A percentile compares a stretch with the other conserved stretches of the same genome.
phyloP scores from a whole-genome alignment of 2,329 filamentous ascomycete genomes.

The Stromatinia cepivora region DNA sequence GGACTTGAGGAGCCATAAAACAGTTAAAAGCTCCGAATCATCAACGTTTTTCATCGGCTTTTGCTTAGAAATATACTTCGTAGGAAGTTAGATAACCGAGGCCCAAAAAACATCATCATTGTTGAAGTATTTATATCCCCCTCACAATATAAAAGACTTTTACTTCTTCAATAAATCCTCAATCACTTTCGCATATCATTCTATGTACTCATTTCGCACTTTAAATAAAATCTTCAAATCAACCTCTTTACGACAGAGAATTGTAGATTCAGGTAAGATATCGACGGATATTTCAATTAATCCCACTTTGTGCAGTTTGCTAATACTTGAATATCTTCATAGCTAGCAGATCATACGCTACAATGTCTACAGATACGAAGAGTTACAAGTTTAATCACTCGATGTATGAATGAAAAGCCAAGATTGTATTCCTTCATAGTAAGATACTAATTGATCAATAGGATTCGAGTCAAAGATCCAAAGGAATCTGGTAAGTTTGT shows the following conservation, averaged over 20 bases:
- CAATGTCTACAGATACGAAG: conserved; percentile 64
- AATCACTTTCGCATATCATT: background rate
- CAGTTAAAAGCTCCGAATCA: background rate
- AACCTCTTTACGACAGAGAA: conserved; percentile 27
- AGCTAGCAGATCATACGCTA: conserved; percentile 39
- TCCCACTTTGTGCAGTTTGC: conserved; percentile 4
- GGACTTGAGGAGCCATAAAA: no score
- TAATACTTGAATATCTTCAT: conserved; percentile 29
- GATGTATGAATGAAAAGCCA: conserved; percentile 58
- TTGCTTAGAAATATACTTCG: background rate
- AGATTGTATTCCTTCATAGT: conserved; percentile 2
- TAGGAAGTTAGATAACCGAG: no score
- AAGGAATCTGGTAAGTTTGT: conserved; percentile 63
- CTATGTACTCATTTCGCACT: conserved; percentile 33
- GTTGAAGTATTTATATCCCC: background rate
- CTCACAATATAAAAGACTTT: background rate
- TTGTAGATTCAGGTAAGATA: conserved; percentile 33
- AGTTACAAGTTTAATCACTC: conserved; percentile 88
- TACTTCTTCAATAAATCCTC: background rate
- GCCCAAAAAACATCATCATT: background rate
- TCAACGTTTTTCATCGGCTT: background rate
- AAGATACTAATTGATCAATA: conserved; percentile 43
- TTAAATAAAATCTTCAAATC: conserved; percentile 31
- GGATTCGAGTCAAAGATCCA: conserved; percentile 94
- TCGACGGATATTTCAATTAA: background rate